Conservation (phyloP, 805 yeast species). For the Candida parachauliodes region DNA sequence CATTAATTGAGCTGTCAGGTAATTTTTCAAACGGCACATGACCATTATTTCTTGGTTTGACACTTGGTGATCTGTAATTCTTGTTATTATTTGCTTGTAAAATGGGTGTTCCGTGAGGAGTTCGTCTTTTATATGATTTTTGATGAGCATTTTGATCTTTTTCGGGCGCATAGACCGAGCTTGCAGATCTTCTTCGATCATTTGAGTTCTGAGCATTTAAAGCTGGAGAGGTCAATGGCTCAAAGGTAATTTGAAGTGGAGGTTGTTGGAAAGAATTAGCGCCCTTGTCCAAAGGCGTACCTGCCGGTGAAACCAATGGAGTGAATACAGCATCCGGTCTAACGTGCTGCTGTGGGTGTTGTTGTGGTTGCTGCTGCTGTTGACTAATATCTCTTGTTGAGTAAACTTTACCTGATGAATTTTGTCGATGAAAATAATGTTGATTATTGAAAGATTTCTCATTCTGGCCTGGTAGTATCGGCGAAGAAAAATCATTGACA, state of each 20-base stretch:
- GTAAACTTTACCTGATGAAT: constrained; percentile 7
- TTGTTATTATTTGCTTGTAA: constrained; percentile 23
- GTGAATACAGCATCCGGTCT: constrained; percentile 65
- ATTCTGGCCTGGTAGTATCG: constrained; percentile 41
- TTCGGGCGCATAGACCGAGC: constrained; percentile 28
- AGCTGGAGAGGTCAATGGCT: constrained; percentile 68
- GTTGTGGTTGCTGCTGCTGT: constrained; percentile 3
- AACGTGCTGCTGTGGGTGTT: constrained; percentile 32
- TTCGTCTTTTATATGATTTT: constrained; percentile 29
- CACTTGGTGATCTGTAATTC: constrained; percentile 28
- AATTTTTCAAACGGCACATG: constrained; percentile 20
- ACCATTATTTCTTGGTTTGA: constrained; percentile 22
- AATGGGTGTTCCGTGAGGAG: constrained; percentile 44
- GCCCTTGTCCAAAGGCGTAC: constrained; percentile 53
- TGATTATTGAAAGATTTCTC: constrained; percentile 39
- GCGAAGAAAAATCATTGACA: constrained; percentile 22
- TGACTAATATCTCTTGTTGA: constrained; percentile 6
- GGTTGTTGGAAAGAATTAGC: constrained; percentile 17
- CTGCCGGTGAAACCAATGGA: constrained; percentile 74
- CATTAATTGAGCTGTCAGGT: constrained; percentile 23
- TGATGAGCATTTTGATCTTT: constrained; percentile 13
- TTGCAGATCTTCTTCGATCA: constrained; percentile 29
- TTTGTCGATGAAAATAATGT: constrained; percentile 35
- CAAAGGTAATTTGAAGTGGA: constrained; percentile 31
- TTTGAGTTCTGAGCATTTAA: constrained; percentile 40